Evolutionary conservation across 768 basidiomycete genomes (phyloP).

Genomic region (Agrocybe pediades): DNA sequence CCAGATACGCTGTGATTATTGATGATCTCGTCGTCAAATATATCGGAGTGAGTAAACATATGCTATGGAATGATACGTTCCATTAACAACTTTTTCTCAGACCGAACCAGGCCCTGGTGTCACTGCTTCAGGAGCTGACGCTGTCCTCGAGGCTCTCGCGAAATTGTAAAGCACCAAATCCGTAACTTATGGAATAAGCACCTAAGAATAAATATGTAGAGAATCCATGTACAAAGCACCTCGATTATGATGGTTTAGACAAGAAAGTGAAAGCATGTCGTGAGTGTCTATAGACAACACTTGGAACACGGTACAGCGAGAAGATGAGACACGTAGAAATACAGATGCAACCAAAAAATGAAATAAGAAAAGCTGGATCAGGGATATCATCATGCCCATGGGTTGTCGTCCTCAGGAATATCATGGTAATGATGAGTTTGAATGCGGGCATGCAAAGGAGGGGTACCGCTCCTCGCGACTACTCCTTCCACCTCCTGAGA

Average conservation of each 20-base stretch:
- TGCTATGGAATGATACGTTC: background rate
- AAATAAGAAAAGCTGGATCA: conserved; percentile 11
- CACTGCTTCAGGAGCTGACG: conserved; percentile 58
- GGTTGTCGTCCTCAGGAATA: conserved; percentile 51
- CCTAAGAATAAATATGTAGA: background rate
- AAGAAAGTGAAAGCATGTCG: background rate
- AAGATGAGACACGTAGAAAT: background rate
- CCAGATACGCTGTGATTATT: conserved; percentile 63
- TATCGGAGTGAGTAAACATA: conserved; percentile 45
- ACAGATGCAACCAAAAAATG: conserved; percentile 11
- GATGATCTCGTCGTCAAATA: conserved; percentile 74
- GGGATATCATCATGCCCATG: conserved; percentile 47
- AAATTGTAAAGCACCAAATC: conserved; percentile 30
- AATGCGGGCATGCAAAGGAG: conserved; percentile 45
- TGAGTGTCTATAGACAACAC: background rate
- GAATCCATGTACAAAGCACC: background rate
- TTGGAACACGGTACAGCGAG: background rate
- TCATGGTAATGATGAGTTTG: conserved; percentile 33
- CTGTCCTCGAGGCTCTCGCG: conserved; percentile 61
- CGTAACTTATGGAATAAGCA: background rate
- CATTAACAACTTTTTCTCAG: conserved; percentile 28
- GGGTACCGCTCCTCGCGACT: conserved; percentile 40
- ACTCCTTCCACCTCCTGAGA: conserved; percentile 26
- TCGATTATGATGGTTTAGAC: background rate
- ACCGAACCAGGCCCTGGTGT: conserved; percentile 52